These are phyloP conservation scores for Krasilnikovozyma curviuscula DNA, from an alignment of 768 basidiomycete genomes.

Conservation along the genomic window DNA sequence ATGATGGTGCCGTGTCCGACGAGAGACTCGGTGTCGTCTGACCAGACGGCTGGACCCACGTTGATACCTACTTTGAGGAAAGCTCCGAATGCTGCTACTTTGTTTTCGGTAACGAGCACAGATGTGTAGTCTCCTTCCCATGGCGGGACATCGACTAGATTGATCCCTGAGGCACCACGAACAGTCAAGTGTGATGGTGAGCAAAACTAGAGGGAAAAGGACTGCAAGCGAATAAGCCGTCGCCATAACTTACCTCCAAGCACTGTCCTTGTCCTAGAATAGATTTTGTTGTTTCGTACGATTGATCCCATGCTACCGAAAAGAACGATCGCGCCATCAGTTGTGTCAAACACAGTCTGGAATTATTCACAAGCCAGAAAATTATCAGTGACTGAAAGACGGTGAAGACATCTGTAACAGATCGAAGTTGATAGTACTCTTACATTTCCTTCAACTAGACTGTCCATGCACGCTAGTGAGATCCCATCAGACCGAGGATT, in stretches of 20 bases:
- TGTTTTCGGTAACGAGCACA: conserved; percentile 23
- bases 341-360: conserved; percentile 25
- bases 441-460: conserved; percentile 25
- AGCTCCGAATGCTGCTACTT: conserved; percentile 21
- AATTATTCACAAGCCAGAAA: neutral
- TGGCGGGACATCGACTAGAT: conserved; percentile 26
- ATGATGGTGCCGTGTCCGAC: conserved; percentile 23
- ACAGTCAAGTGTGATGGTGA: no score
- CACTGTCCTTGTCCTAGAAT: conserved; percentile 21
- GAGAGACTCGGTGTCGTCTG: conserved; percentile 23
- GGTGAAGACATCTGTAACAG: no score
- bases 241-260: conserved; percentile 24
- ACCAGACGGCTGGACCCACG: conserved; percentile 26
- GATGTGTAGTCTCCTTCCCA: conserved; percentile 27
- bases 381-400: no score
- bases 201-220: neutral
- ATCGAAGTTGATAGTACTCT: conserved; percentile 3
- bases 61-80: conserved; percentile 26
- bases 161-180: conserved; percentile 19
- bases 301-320: conserved; percentile 24
- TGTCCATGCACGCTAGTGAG: conserved; percentile 28
- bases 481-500: conserved; percentile 26
- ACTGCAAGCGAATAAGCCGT: no score
- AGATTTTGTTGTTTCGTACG: conserved; percentile 22
- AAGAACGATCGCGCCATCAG: conserved; percentile 26